Evolutionary conservation across 1,284 basidiomycete species (phyloP).

Genomic region (Boletus nobilissimus): DNA sequence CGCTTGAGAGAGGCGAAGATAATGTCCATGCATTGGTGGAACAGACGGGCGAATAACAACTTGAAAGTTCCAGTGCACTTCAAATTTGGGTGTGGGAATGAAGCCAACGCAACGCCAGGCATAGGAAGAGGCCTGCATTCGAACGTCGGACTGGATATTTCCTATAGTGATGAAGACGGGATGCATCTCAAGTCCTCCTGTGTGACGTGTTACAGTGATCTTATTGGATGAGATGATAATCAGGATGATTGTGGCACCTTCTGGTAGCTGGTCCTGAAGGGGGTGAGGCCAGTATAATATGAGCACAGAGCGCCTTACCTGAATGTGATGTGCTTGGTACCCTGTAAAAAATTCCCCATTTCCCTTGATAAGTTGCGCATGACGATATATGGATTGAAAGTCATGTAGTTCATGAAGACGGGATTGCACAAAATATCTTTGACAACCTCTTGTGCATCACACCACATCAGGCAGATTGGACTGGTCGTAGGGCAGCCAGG

Average conservation of each 20-base stretch:
- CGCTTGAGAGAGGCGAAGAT: not conserved
- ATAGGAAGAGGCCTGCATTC: conserved; percentile 21
- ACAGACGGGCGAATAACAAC: not conserved
- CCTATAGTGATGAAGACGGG: conserved; percentile 17
- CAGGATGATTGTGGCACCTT: conserved; percentile 8
- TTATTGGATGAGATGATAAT: conserved; percentile 29
- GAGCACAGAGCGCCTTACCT: not conserved
- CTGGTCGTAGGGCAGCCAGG: not conserved
- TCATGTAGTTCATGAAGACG: not conserved
- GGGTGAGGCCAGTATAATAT: not conserved
- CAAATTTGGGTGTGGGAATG: conserved; percentile 12
- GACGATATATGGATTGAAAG: not conserved
- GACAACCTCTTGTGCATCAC: not conserved
- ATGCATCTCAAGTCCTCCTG: conserved; percentile 21
- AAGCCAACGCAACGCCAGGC: conserved; percentile 20
- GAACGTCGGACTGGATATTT: conserved; percentile 21
- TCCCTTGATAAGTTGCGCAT: not conserved
- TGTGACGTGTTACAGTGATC: conserved; percentile 6
- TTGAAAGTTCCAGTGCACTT: not conserved
- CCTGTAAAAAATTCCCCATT: not conserved
- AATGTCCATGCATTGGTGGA: not conserved
- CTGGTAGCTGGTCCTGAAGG: conserved; percentile 12
- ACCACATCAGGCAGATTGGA: not conserved
- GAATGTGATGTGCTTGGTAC: not conserved
- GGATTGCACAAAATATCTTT: not conserved